Conservation (phyloP, 148 eudicot species). For the Cornus suecica region DNA sequence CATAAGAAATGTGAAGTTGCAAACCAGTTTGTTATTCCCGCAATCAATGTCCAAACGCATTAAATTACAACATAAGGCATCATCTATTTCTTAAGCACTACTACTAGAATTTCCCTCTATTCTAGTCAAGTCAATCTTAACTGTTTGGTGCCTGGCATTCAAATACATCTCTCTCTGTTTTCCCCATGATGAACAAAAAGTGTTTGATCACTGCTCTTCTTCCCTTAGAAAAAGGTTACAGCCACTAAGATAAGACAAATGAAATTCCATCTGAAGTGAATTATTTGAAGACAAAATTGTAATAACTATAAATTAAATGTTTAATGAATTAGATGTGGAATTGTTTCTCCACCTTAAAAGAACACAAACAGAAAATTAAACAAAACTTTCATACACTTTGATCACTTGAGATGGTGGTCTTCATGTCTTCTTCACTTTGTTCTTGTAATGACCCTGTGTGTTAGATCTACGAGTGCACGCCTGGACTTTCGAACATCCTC, state of each 20-base stretch:
- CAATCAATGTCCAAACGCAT: not conserved
- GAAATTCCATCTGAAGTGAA: constrained; percentile 26
- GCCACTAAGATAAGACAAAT: constrained; percentile 33
- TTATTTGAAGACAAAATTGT: not conserved
- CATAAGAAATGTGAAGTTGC: too few species aligned
- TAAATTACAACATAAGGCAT: too few species aligned
- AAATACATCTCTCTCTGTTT: not conserved
- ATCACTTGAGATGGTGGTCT: not conserved
- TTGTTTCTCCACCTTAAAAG: not conserved
- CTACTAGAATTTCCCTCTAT: not conserved
- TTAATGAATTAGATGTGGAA: not conserved
- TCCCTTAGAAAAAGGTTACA: not conserved
- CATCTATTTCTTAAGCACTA: too few species aligned
- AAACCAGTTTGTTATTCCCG: not conserved
- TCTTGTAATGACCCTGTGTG: constrained; percentile 79
- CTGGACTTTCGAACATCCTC: constrained; percentile 76
- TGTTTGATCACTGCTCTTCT: not conserved
- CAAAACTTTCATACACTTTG: not conserved
- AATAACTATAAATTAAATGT: not conserved
- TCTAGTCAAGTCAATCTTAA: not conserved
- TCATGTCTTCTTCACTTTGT: constrained; percentile 42
- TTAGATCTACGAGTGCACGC: constrained; percentile 83
- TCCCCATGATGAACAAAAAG: not conserved
- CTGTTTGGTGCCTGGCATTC: not conserved
- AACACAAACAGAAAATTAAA: not conserved